These are phyloP conservation scores for Pseudocercospora crystallina DNA, from an alignment of 2,329 filamentous ascomycete genomes.

Conservation along the genomic window DNA sequence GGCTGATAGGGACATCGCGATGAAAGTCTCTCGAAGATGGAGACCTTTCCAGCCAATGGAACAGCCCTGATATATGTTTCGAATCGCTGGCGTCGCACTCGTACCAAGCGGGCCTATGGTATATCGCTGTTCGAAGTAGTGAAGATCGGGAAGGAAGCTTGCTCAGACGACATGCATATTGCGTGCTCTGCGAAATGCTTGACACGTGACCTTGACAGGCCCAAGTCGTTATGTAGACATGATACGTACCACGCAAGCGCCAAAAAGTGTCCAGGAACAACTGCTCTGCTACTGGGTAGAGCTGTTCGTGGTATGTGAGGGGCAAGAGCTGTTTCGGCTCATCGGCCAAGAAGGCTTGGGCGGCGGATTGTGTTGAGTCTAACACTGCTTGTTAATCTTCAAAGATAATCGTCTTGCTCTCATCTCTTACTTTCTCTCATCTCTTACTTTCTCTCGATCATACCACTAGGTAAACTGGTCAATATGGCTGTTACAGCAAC, in stretches of 20 bases:
- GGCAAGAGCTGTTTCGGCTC: slow-evolving; percentile 6
- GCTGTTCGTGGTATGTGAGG: slow-evolving; percentile 4
- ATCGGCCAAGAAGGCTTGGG: neutral
- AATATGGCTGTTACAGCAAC: slow-evolving; percentile 24
- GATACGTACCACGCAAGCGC: slow-evolving; percentile 4
- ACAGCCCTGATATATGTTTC: neutral
- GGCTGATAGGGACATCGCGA: neutral
- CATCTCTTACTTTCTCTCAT: no score
- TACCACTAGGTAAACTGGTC: neutral
- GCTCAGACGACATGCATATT: slow-evolving; percentile 11
- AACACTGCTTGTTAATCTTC: neutral
- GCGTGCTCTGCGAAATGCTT: slow-evolving; percentile 10
- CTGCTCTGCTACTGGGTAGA: slow-evolving; percentile 6
- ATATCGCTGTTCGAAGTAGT: neutral
- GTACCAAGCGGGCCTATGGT: neutral
- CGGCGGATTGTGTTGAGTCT: neutral
- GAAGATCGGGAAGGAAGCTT: neutral
- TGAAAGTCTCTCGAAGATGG: neutral
- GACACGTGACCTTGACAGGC: slow-evolving; percentile 8
- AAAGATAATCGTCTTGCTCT: neutral
- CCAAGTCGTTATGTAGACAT: slow-evolving; percentile 1
- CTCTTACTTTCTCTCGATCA: neutral
- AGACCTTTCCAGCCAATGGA: neutral
- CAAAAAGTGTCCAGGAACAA: slow-evolving; percentile 3
- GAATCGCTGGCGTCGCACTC: neutral